A percentile compares a stretch with the other conserved stretches of the same genome.
Evolutionary conservation across 306 rosid species (phyloP).

Genomic region (Medicago truncatula): MtrunA17r5.0-ANR NC_053045.1:5319501-5320000

Average conservation of each 20-base stretch:
- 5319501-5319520: background rate
- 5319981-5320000: background rate
- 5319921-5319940: background rate
- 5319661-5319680: conserved; percentile 14
- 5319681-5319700: conserved; percentile 18
- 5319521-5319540: background rate
- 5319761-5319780: conserved; percentile 63
- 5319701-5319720: conserved; percentile 32
- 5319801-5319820: conserved; percentile 77
- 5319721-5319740: conserved; percentile 47
- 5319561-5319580: background rate
- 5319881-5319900: conserved; percentile 67
- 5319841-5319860: conserved; percentile 70
- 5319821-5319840: conserved; percentile 61
- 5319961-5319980: background rate
- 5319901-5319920: background rate
- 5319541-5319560: background rate
- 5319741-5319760: conserved; percentile 45
- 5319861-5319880: conserved; percentile 74
- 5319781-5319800: conserved; percentile 65
- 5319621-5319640: conserved; percentile 8
- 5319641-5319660: conserved; percentile 2
- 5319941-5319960: background rate
- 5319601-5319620: background rate
- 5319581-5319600: background rate